Evolutionary conservation across 2,329 filamentous ascomycete genomes (phyloP).

Genomic region (Aaosphaeria arxii): DNA sequence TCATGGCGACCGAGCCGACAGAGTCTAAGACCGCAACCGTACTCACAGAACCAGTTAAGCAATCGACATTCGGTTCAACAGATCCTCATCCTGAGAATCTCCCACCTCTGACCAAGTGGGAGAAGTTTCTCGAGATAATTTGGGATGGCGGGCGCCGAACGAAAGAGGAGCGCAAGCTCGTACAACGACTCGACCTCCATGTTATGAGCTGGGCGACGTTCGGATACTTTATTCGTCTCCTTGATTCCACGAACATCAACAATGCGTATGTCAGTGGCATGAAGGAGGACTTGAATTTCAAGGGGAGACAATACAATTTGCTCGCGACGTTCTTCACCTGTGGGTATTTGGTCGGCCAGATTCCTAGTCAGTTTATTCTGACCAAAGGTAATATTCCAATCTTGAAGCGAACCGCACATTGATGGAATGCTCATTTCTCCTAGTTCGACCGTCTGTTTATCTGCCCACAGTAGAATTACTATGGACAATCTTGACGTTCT

Average conservation of each 20-base stretch:
- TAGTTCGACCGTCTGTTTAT: conserved; percentile 11
- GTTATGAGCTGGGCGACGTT: conserved; percentile 13
- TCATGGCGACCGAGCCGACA: background rate
- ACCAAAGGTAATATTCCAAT: conserved; percentile 2
- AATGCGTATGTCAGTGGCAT: conserved; percentile 18
- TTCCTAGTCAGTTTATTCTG: conserved; percentile 12
- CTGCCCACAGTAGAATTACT: conserved; percentile 11
- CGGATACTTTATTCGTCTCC: conserved; percentile 15
- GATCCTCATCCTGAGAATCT: background rate
- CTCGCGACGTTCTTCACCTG: conserved; percentile 10
- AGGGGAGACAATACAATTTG: conserved; percentile 15
- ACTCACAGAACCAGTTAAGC: background rate
- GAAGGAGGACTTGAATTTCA: conserved; percentile 17
- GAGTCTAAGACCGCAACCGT: background rate
- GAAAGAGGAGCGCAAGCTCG: conserved; percentile 13
- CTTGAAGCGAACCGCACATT: too few relatives aligned
- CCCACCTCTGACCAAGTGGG: conserved; percentile 3
- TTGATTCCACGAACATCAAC: conserved; percentile 12
- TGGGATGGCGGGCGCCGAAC: conserved; percentile 7
- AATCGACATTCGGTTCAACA: background rate
- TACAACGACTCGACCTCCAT: conserved; percentile 14
- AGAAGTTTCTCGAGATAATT: conserved; percentile 7
- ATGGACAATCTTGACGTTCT: conserved; percentile 13
- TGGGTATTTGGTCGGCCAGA: conserved; percentile 12
- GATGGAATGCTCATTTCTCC: background rate